Percentiles rank a stretch among this genome's conserved stretches.
Evolutionary conservation across 441 rosid genomes (phyloP).

Genomic region (Erodium texanum): DNA sequence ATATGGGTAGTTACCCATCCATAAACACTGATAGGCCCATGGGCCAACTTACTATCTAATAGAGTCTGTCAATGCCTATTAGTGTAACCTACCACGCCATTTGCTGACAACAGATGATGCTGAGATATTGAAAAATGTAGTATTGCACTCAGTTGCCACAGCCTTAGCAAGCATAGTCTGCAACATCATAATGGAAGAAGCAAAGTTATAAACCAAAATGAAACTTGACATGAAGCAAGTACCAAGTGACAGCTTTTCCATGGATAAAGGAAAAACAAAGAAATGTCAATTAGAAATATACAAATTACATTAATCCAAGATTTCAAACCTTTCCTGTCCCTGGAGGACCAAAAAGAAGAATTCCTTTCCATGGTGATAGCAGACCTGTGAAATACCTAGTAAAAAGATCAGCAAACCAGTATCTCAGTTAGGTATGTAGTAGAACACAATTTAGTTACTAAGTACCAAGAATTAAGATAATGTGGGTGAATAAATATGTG

Average conservation of each 20-base stretch:
- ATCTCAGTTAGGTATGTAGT: not conserved
- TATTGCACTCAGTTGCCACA: slow-evolving; percentile 96
- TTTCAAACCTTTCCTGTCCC: slow-evolving; percentile 87
- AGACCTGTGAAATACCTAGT: slow-evolving; percentile 85
- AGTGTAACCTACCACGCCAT: slow-evolving; percentile 70
- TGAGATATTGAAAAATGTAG: slow-evolving; percentile 95
- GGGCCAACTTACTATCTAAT: no score
- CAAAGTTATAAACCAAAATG: not conserved
- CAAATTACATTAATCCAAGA: not conserved
- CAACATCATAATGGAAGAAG: slow-evolving; percentile 17
- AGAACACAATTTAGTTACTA: not conserved
- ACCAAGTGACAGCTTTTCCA: not conserved
- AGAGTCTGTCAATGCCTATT: not conserved
- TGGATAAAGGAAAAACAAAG: not conserved
- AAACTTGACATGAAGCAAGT: slow-evolving; percentile 7
- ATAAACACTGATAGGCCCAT: no score
- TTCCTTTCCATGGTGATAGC: slow-evolving; percentile 95
- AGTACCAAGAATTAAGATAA: not conserved
- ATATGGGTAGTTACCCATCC: no score
- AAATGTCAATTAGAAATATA: not conserved
- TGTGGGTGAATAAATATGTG: not conserved
- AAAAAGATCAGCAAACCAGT: not conserved
- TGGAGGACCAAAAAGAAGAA: slow-evolving; percentile 95
- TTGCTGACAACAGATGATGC: slow-evolving; percentile 99
- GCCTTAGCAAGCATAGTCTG: slow-evolving; percentile 99